Evolutionary conservation across 306 rosid genomes (phyloP).

Genomic region (Dalbergia cultrata): DNA sequence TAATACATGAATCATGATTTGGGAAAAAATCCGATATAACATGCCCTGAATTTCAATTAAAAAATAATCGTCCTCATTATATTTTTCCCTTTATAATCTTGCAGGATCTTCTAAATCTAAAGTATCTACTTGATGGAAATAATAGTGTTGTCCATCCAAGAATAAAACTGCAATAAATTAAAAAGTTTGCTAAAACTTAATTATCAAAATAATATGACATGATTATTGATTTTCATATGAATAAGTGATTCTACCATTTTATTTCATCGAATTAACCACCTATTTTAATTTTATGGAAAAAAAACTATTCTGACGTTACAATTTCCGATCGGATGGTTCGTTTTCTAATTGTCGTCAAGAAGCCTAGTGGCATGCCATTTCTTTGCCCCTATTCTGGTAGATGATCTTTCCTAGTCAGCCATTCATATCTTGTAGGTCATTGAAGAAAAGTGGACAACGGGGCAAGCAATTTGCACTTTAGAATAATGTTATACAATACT

Average conservation of each 20-base stretch:
- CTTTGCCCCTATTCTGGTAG: neutral
- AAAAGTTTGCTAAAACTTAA: no score
- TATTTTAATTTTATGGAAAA: no score
- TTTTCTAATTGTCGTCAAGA: no score
- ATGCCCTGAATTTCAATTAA: neutral
- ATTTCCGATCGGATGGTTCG: neutral
- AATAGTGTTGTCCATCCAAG: neutral
- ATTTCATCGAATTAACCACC: no score
- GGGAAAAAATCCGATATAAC: neutral
- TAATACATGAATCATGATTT: neutral
- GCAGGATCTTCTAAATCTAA: neutral
- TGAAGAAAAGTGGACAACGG: slow-evolving; percentile 29
- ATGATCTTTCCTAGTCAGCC: slow-evolving; percentile 36
- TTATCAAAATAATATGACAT: no score
- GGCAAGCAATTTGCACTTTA: slow-evolving; percentile 46
- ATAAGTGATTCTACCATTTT: no score
- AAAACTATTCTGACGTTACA: no score
- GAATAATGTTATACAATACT: slow-evolving; percentile 1
- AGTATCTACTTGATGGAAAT: slow-evolving; percentile 9
- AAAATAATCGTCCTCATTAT: neutral
- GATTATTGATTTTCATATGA: no score
- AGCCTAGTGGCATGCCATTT: slow-evolving; percentile 12
- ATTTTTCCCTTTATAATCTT: neutral
- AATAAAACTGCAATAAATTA: no score
- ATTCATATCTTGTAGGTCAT: neutral